Evolutionary conservation across 257 asterid species (phyloP).

Genomic region (Plantago elongata): DNA sequence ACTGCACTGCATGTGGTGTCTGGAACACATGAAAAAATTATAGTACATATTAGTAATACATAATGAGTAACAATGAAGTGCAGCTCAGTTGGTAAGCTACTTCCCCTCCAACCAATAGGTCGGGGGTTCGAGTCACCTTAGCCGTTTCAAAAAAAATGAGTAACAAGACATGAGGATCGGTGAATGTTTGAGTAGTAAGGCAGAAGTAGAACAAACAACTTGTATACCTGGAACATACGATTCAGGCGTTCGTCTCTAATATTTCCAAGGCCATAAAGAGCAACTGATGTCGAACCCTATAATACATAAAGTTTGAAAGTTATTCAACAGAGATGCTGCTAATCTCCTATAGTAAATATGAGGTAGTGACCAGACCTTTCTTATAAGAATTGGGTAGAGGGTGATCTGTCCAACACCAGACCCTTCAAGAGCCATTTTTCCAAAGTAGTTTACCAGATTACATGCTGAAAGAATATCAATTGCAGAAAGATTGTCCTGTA

Average conservation of each 20-base stretch:
- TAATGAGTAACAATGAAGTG: too few species aligned
- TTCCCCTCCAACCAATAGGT: too few species aligned
- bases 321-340: conserved; percentile 6
- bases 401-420: conserved; percentile 97
- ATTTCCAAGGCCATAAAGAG: conserved; percentile 97
- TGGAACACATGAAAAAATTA: conserved; percentile 33
- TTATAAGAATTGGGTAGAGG: conserved; percentile 79
- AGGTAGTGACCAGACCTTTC: conserved; percentile 49
- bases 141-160: too few species aligned
- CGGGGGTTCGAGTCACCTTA: too few species aligned
- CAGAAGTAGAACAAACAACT: conserved; percentile 23
- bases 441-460: conserved; percentile 95
- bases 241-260: conserved; percentile 97
- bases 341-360: conserved; percentile 8
- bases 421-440: conserved; percentile 94
- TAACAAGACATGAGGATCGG: too few species aligned
- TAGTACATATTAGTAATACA: conserved; percentile 13
- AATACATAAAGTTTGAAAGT: conserved; percentile 19
- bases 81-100: too few species aligned
- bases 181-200: background rate
- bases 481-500: conserved; percentile 98
- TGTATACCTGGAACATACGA: conserved; percentile 89
- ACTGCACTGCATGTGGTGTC: conserved; percentile 99
- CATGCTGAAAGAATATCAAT: conserved; percentile 98
- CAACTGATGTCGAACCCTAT: conserved; percentile 94